Evolutionary conservation across 306 rosid genomes (phyloP).

Genomic region (Begonia masoniana): DNA sequence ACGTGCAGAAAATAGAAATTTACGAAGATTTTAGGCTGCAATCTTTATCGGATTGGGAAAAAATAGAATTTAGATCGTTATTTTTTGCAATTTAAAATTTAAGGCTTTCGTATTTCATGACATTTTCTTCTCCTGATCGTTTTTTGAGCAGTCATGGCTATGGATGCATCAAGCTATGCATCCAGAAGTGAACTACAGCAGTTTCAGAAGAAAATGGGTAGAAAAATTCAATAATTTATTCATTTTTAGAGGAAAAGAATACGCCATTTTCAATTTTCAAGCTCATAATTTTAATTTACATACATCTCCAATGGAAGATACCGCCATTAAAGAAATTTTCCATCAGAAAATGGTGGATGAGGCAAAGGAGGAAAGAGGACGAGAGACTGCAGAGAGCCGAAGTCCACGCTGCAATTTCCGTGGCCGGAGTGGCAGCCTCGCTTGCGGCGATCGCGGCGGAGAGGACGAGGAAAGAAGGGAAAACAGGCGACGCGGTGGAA

Average conservation of each 20-base stretch:
- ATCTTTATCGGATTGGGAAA: no score
- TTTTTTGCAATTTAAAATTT: not conserved
- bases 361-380: constrained; percentile 57
- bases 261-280: not conserved
- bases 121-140: not conserved
- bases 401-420: constrained; percentile 84
- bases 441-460: constrained; percentile 76
- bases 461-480: constrained; percentile 28
- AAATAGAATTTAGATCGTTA: no score
- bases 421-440: constrained; percentile 94
- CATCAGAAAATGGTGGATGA: constrained; percentile 78
- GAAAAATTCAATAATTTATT: not conserved
- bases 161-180: constrained; percentile 99
- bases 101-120: not conserved
- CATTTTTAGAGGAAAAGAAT: not conserved
- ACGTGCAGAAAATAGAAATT: no score
- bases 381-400: constrained; percentile 71
- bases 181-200: constrained; percentile 83
- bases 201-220: constrained; percentile 82
- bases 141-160: constrained; percentile 59
- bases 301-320: constrained; percentile 79
- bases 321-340: constrained; percentile 55
- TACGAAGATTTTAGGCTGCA: no score
- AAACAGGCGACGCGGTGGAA: constrained; percentile 34
- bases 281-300: not conserved